Evolutionary conservation across 371 early-diverging fungal species (phyloP).

Genomic region (Fennellomyces sp.): DNA sequence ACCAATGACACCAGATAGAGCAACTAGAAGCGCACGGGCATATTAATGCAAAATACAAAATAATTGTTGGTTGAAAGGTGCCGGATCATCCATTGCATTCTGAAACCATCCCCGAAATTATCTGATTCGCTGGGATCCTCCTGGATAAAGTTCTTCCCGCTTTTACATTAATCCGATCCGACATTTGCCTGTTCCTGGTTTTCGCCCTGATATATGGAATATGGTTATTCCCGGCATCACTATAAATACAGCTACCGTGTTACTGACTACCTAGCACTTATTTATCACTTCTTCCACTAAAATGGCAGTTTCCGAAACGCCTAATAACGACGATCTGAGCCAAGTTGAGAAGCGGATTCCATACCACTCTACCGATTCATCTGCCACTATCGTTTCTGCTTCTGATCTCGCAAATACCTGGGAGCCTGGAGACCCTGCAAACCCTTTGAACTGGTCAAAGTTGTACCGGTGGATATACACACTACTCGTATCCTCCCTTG

Average conservation of each 20-base stretch:
- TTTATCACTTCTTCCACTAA: not conserved
- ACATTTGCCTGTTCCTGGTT: not conserved
- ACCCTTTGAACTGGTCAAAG: constrained; percentile 46
- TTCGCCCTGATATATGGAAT: not conserved
- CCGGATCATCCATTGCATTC: too few relatives aligned
- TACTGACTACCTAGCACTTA: not conserved
- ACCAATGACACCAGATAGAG: not conserved
- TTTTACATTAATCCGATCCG: not conserved
- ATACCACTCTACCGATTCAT: not conserved
- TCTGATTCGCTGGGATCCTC: constrained; percentile 2
- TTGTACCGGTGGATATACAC: constrained; percentile 32
- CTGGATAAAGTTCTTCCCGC: not conserved
- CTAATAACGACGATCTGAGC: not conserved
- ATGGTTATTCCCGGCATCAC: constrained; percentile 2
- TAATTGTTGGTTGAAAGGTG: too few relatives aligned
- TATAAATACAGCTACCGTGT: not conserved
- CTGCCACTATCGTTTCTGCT: not conserved
- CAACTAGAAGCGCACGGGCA: not conserved
- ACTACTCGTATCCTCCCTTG: constrained; percentile 35
- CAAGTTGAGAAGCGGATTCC: not conserved
- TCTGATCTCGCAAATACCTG: not conserved
- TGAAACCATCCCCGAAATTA: too few relatives aligned
- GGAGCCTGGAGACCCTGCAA: constrained; percentile 34
- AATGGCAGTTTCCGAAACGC: not conserved
- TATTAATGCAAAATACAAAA: not conserved